Evolutionary conservation across 1,284 basidiomycete genomes (phyloP), one percentile per base, ranked within the genome.

Genomic region (Cutaneotrichosporon cavernicola): DNA sequence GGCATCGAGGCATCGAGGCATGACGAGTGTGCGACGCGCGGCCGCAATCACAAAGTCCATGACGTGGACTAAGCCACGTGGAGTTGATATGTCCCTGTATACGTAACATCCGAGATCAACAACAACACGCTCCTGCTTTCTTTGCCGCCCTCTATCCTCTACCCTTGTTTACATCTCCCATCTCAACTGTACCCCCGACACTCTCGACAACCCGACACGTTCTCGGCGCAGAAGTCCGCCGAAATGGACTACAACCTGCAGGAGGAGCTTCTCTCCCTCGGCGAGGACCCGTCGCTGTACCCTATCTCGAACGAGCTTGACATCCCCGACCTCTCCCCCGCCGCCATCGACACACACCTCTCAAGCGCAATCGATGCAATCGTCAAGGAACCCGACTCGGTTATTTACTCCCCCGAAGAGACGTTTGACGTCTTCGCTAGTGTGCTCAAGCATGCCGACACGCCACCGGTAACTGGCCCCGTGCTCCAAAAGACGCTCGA

Each of bases 371-470:
- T 96, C 58, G 88, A 88, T 68, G 83, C 86, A 5, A 86, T 91
- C 47, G 89, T 90, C 4, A 84, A 88, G 57, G 86, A 87, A 21
- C 88, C 89, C 21, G 88, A 90, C 31, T 80, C 85, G 3, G 88
- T 96, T 60, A 77, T 83, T 0, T 85, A 90, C 46, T 72, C 74
- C 5, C 61, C 71, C 13, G 80, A 82, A 1, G 83, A 87, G 22
- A 85, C 88, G 10, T 90, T 93, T 68, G 91, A 92, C 72, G 85
- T 89, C 22, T 91, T 90, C 71, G 84, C 90, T 60, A 89, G 87
- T 67, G 82, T 94, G 9, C 83, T 94, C 71, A 87, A 38, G 65
- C 74, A 75, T 67, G 72, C 72, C 55, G 76, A 77, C 58, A 67
- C 72, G 43, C 68, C 76, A 11, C 65, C 67, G 6, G 68, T 79